Base-by-base conservation (phyloP, 2,329 filamentous ascomycete species). In the Rhexocercosporidium sp. region DNA sequence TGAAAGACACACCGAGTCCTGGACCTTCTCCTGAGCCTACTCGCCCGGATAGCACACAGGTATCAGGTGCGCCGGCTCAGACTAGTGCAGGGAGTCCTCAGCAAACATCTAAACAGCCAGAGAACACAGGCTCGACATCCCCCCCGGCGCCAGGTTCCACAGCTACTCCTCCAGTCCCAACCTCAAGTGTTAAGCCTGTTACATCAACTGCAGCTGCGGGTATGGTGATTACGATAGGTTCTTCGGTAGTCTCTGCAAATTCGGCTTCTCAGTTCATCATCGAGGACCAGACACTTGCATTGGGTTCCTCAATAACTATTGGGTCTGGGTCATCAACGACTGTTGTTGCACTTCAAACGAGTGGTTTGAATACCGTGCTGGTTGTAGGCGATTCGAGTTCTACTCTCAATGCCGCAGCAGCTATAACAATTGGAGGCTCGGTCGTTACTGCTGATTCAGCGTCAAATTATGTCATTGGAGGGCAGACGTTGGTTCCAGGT, bases 401-500 rank as follows among this genome's bases (percentile, higher is more conserved):
- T 11, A 27, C 59, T 29, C n/a, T 34, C 20, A 39, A 47, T 18
- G 25, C 53, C 18, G 53, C 49, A 22, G 61, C 34, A 31, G 57
- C 51, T 12, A 20, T 29, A 2, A 31, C 59, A 7, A 44, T 68
- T 22, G 60, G 63, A 20, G 47, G 14, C 18, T 37, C 22, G 20
- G 59, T 53, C 2, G n/a, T 66, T 18, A 64, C 60, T 5, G 44
- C 60, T 3, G 56, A 70, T 60, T 64, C 66, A 5, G 39, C 64
- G 3, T 67, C 62, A 1, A 59, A 61, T n/a, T 51, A 62, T 16
- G 20, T 68, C 16, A 41, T 68, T 44, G 66, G 44, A 9, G 44
- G 59, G 8, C 66, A 68, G 44, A 70, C 63, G 0, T 44, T 70
- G 18, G 44, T 57, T n/a, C 64, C 63, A n/a, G 64, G 64, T 18